phyloP scores from a whole-genome alignment of 495 filamentous ascomycete species.

The Talaromyces thailandensis region DNA sequence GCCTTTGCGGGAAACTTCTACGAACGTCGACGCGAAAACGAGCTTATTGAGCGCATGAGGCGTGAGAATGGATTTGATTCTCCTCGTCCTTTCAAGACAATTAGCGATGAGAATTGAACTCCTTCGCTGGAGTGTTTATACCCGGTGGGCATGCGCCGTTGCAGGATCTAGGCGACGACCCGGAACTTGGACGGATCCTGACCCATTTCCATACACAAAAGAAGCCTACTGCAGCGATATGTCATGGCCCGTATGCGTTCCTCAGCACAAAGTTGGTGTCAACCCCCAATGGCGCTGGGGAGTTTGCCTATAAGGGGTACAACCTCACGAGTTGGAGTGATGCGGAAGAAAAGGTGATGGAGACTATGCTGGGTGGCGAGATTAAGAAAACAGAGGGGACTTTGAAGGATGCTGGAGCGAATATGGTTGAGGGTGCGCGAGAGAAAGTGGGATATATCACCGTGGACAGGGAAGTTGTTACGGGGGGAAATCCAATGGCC shows the following conservation, averaged over 20 bases:
- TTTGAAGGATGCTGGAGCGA: conserved; percentile 17
- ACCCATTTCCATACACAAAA: conserved; percentile 23
- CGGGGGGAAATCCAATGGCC: conserved; percentile 22
- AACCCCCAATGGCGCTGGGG: conserved; percentile 12
- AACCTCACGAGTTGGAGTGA: conserved; percentile 23
- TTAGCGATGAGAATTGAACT: conserved; percentile 22
- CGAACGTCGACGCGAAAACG: conserved; percentile 26
- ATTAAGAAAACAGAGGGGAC: conserved; percentile 20
- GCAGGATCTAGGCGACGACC: conserved; percentile 24
- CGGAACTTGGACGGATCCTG: conserved; percentile 29
- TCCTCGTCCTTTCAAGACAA: conserved; percentile 17
- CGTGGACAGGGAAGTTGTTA: conserved; percentile 19
- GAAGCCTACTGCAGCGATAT: conserved; percentile 30
- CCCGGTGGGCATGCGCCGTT: conserved; percentile 35
- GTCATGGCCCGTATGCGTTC: conserved; percentile 34
- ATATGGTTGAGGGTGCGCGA: conserved; percentile 17
- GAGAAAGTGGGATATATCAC: conserved; percentile 21
- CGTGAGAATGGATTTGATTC: conserved; percentile 25
- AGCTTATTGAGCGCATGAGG: conserved; percentile 28
- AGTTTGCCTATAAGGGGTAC: conserved; percentile 29
- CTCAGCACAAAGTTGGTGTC: conserved; percentile 20
- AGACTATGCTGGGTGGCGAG: conserved; percentile 21
- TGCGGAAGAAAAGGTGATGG: conserved; percentile 24
- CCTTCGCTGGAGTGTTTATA: conserved; percentile 29
- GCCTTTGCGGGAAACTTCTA: conserved; percentile 33